These are phyloP conservation scores for Globisporangium irregulare DNA, from an alignment of 352 stramenopile species.

Conservation along the genomic window DNA sequence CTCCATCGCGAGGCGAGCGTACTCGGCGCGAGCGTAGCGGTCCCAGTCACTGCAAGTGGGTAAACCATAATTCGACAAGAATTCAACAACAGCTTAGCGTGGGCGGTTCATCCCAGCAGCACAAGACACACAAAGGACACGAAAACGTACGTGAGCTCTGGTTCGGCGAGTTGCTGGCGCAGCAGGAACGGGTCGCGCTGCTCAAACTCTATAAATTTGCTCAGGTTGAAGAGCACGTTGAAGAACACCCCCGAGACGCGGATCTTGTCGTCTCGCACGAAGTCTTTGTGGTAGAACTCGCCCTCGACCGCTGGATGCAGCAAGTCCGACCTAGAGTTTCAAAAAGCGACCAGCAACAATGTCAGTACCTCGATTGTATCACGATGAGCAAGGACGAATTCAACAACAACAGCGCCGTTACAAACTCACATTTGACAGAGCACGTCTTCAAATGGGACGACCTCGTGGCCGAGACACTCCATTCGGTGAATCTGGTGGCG, in stretches of 20 bases:
- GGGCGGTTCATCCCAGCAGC: not conserved
- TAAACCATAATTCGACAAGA: no score
- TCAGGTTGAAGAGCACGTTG: constrained; percentile 99
- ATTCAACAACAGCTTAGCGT: no score
- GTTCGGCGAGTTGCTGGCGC: constrained; percentile 89
- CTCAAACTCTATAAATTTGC: constrained; percentile 99
- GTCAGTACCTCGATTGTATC: constrained; percentile 19
- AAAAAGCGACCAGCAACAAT: constrained; percentile 26
- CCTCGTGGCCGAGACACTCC: constrained; percentile 97
- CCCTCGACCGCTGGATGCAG: constrained; percentile 73
- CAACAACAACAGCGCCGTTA: not conserved
- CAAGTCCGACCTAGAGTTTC: constrained; percentile 52
- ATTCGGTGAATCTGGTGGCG: constrained; percentile 94
- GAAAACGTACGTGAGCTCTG: constrained; percentile 75
- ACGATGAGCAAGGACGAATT: not conserved
- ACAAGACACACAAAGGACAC: not conserved
- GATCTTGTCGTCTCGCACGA: constrained; percentile 85
- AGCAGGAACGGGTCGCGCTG: constrained; percentile 97
- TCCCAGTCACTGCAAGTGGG: constrained; percentile 91
- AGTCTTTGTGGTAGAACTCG: constrained; percentile 78
- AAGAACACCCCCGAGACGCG: constrained; percentile 96
- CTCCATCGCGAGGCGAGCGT: constrained; percentile 96
- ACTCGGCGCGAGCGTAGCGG: constrained; percentile 96
- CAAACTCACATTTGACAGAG: constrained; percentile 97
- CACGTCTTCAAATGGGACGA: constrained; percentile 98